Evolutionary conservation across 1,284 basidiomycete genomes (phyloP), one percentile per base, ranked within the genome.

Genomic region (Amylostereum areolatum): DNA sequence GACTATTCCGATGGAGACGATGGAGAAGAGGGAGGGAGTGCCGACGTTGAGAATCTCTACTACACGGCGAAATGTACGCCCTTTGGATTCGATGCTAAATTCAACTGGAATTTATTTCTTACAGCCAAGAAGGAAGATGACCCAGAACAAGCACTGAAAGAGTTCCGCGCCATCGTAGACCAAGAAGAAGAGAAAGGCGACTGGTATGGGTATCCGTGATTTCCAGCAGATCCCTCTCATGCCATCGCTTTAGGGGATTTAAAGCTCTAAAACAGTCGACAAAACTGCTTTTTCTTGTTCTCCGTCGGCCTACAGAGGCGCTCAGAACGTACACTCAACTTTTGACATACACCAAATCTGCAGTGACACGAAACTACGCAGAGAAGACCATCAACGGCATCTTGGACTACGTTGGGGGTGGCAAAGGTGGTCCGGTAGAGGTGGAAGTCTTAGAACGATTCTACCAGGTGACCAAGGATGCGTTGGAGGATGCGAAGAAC

Each of bases 381-480:
- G 97, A 99, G 69, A 99, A 99, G 74, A 89, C 92, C 5, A 99
- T 99, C 75, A 99, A 98, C 66, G 92, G 92, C 52, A 97, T 99
- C 54, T 74, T 99, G 55, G 97, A 99, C 67, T 99, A 99, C 62
- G 97, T 99, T 39, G 94, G 94, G 30, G 93, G 93, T 55, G 92
- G 91, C 47, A 93, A 92, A 63, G 80, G 84, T 43, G 87, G 85
- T 1, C 74, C 76, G 2, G 83, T 97, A 3, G 88, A 95, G 52
- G 86, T 97, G 3, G 86, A 89, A 52, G 81, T 92, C 1, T 76
- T 99, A 53, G 93, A 98, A 66, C 83, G 85, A 56, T 99, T 98
- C 72, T 99, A 99, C 70, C 88, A 94, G 60, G 91, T 81, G 0
- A 99, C 97, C 1, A 89, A 93, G 62, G 81, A 83, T 39, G 91